Evolutionary conservation across 345 rosid genomes (phyloP), one percentile per base, ranked within the genome.

Genomic region (Arabidopsis arenosa): DNA sequence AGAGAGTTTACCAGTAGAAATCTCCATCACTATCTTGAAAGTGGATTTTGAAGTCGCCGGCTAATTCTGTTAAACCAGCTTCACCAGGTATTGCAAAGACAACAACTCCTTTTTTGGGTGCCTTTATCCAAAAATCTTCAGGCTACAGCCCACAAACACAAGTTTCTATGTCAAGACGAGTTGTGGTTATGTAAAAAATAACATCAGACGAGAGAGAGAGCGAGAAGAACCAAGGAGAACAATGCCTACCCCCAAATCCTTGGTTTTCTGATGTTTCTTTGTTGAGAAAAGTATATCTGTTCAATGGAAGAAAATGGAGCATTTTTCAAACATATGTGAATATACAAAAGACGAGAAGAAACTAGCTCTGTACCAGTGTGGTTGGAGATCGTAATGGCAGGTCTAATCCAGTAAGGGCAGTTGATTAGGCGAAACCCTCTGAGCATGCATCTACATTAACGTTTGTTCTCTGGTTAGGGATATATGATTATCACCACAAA

Each of bases 321-420:
- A 48, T 45, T 40, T 44, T 15, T 56, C 66, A 64, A 13, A 44
- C 1, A 2, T 26, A 17, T 6, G 23, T 39, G 9, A 43, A 58
- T 2, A 40, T 37, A 61, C 9, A 17, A 41, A 5, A 64, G 43
- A 44, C 13, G 32, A 71, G 32, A 70, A 14, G n/a, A 51, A 57
- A 23, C 21, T 36, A 9, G 67, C 49, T n/a, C 40, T 84, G 63
- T 72, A 94, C 99, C 97, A 70, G 73, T 88, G 61, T 92, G 97
- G 84, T 89, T 80, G 49, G 92, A 88, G 78, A 95, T 64, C 4
- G 88, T 86, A 44, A 95, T 84, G 18, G 93, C 85, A 12, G 99
- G 99, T 84, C 97, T 86, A 72, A 92, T 83, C 99, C 99, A 95
- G 62, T 90, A 90, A 66, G 97, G 99, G 70, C 99, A 90, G 60